phyloP scores from a whole-genome alignment of 2,329 filamentous ascomycete species.

The Mycosphaerella arachidis region DNA sequence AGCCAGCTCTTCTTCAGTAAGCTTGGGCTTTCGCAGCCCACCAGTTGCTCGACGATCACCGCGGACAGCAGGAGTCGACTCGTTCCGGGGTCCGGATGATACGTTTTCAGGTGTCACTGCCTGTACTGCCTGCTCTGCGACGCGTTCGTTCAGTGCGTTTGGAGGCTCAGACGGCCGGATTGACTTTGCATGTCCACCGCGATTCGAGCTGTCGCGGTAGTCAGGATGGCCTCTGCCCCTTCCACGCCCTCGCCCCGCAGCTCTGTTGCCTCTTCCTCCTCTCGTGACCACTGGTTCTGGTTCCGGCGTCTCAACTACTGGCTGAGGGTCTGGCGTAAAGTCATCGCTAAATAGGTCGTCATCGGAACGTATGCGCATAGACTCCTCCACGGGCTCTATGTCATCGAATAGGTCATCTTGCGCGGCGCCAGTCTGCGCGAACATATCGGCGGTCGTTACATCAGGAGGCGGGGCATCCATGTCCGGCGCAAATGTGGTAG shows the following conservation, averaged over 20 bases:
- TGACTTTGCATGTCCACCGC: neutral
- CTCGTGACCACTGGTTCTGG: slow-evolving; percentile 14
- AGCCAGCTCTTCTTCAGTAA: slow-evolving; percentile 61
- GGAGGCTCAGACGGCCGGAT: neutral
- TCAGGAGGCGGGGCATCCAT: slow-evolving; percentile 15
- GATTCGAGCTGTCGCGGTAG: slow-evolving; percentile 8
- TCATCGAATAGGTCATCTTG: slow-evolving; percentile 34
- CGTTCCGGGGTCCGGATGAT: slow-evolving; percentile 21
- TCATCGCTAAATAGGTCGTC: slow-evolving; percentile 51
- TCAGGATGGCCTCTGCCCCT: slow-evolving; percentile 19
- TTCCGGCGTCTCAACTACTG: slow-evolving; percentile 29
- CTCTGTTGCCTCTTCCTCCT: slow-evolving; percentile 15
- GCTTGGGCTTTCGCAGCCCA: slow-evolving; percentile 48
- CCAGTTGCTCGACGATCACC: slow-evolving; percentile 35
- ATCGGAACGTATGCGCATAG: slow-evolving; percentile 47
- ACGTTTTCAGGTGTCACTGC: slow-evolving; percentile 21
- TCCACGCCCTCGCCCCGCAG: slow-evolving; percentile 20
- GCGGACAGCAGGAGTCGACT: slow-evolving; percentile 27
- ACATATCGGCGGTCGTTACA: slow-evolving; percentile 26
- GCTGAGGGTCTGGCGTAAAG: slow-evolving; percentile 44
- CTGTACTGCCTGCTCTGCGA: slow-evolving; percentile 8
- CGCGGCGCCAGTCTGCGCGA: slow-evolving; percentile 33
- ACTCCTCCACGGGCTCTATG: slow-evolving; percentile 38
- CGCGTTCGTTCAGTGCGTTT: neutral
- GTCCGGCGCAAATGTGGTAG: slow-evolving; percentile 11